phyloP scores from a whole-genome alignment of 768 basidiomycete genomes.

The Chalciporus sphaerocephalus region DNA sequence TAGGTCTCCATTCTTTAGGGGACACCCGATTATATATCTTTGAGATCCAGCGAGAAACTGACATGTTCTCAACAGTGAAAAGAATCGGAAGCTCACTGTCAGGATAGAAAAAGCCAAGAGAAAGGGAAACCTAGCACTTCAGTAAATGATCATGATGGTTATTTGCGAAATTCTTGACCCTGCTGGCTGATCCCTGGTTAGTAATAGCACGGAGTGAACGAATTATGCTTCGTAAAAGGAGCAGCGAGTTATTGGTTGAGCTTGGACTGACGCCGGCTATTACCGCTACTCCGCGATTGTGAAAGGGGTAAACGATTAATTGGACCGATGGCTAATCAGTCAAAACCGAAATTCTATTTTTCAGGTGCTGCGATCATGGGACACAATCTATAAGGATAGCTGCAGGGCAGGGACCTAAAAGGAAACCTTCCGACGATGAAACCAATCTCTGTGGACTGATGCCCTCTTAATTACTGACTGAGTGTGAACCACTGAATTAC shows the following conservation, averaged over 20 bases:
- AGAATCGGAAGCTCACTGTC: conserved; percentile 11
- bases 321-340: conserved; percentile 1
- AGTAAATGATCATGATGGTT: conserved; percentile 19
- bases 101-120: conserved; percentile 9
- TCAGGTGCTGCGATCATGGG: conserved; percentile 11
- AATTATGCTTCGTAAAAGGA: conserved; percentile 9
- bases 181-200: conserved; percentile 23
- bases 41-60: conserved; percentile 24
- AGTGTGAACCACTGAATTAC: too few species aligned
- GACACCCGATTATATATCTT: conserved; percentile 27
- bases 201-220: conserved; percentile 7
- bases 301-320: conserved; percentile 5
- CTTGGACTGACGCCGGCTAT: conserved; percentile 2
- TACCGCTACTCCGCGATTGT: conserved; percentile 9
- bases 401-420: conserved; percentile 6
- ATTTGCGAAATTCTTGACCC: conserved; percentile 22
- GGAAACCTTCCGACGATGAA: not conserved
- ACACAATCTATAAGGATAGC: conserved; percentile 1
- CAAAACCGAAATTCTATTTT: conserved; percentile 11
- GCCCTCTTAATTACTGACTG: too few species aligned
- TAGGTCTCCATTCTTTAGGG: conserved; percentile 18
- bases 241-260: too few species aligned
- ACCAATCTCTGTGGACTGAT: too few species aligned
- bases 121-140: conserved; percentile 17
- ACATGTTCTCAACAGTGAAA: conserved; percentile 18